Evolutionary conservation across 495 filamentous ascomycete species (phyloP).

Genomic region (Penicillium argentinense): DNA sequence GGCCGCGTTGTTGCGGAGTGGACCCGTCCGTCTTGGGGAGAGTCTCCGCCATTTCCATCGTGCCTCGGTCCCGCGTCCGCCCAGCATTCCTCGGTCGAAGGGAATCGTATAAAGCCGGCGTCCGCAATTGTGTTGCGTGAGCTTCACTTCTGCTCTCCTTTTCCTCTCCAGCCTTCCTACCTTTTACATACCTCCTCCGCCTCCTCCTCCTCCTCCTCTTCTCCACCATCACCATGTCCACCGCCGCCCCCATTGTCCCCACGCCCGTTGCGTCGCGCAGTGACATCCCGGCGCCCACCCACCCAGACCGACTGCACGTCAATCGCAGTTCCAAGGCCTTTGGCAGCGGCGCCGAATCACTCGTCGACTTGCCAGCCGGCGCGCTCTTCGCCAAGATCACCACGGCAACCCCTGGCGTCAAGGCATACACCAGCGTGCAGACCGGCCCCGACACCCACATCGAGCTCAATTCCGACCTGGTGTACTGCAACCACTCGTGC

Average conservation of each 20-base stretch:
- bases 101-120: no score
- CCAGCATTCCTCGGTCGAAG: slow-evolving; percentile 1
- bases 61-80: no score
- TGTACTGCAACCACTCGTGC: slow-evolving; percentile 77
- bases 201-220: background rate
- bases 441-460: slow-evolving; percentile 60
- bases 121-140: slow-evolving; percentile 19
- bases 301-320: slow-evolving; percentile 38
- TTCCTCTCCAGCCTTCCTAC: background rate
- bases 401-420: slow-evolving; percentile 53
- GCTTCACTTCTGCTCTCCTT: background rate
- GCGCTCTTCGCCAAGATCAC: slow-evolving; percentile 55
- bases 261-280: slow-evolving; percentile 11
- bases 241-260: slow-evolving; percentile 14
- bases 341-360: slow-evolving; percentile 61
- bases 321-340: slow-evolving; percentile 47
- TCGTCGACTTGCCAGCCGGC: slow-evolving; percentile 61
- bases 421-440: slow-evolving; percentile 72
- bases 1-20: no score
- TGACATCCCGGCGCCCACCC: slow-evolving; percentile 25
- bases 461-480: slow-evolving; percentile 71
- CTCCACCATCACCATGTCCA: slow-evolving; percentile 16
- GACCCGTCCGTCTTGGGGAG: no score
- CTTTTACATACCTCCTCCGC: no score
- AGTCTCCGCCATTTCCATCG: no score